A percentile compares a stretch with the other conserved stretches of the same genome.
These are phyloP conservation scores for Tetrapisispora pingtungensis DNA, from an alignment of 805 yeast species.

Conservation along the genomic window DNA sequence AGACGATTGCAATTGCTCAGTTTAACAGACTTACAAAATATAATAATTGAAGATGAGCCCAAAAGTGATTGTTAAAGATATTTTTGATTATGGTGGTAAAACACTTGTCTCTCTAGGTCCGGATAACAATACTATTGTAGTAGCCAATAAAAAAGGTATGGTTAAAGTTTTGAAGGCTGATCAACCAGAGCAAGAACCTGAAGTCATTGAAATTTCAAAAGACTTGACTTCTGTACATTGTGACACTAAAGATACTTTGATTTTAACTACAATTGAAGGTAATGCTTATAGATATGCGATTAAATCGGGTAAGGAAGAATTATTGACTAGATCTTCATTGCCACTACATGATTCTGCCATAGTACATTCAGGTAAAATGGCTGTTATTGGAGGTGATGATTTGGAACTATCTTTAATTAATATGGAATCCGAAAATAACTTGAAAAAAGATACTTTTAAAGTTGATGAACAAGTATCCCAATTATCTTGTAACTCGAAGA, in stretches of 20 bases:
- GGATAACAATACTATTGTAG: conserved; percentile 32
- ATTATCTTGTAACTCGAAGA: conserved; percentile 44
- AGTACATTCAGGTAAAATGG: conserved; percentile 51
- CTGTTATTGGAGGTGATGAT: conserved; percentile 59
- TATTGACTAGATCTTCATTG: conserved; percentile 31
- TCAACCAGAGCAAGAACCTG: conserved; percentile 51
- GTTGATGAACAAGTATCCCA: conserved; percentile 48
- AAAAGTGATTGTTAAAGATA: conserved; percentile 14
- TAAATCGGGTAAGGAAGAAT: conserved; percentile 25
- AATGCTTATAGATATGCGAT: conserved; percentile 17
- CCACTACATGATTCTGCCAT: conserved; percentile 40
- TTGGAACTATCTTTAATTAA: conserved; percentile 44
- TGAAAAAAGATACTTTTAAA: conserved; percentile 25
- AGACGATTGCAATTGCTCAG: no score
- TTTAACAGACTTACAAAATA: no score
- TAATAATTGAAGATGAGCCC: conserved; percentile 2
- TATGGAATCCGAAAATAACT: conserved; percentile 18
- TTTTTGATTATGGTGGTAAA: conserved; percentile 27
- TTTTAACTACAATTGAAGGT: conserved; percentile 21
- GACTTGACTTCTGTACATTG: conserved; percentile 33
- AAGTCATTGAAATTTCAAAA: conserved; percentile 41
- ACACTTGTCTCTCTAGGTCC: conserved; percentile 17
- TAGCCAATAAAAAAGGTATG: conserved; percentile 46
- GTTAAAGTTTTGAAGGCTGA: conserved; percentile 40
- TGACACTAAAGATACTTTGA: conserved; percentile 10